Evolutionary conservation across 2,329 filamentous ascomycete species (phyloP).

Genomic region (Aureobasidium sp.): DNA sequence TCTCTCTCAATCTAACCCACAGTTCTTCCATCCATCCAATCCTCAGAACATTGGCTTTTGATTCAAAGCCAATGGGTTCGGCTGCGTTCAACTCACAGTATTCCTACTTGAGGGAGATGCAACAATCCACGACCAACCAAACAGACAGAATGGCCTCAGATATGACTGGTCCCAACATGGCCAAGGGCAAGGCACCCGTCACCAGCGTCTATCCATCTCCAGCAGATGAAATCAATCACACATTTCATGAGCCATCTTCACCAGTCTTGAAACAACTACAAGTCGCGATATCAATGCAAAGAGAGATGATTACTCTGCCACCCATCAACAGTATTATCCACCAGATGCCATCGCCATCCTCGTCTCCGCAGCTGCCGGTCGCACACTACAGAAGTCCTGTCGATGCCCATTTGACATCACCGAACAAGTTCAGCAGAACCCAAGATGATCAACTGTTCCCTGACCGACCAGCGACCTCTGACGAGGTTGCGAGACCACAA

Average conservation of each 20-base stretch:
- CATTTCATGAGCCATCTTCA: neutral
- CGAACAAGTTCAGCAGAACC: neutral
- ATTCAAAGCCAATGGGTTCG: slow-evolving; percentile 2
- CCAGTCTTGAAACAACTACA: neutral
- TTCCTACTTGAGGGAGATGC: slow-evolving; percentile 5
- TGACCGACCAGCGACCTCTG: neutral
- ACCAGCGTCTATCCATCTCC: slow-evolving; percentile 10
- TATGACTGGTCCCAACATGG: neutral
- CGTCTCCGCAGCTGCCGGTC: slow-evolving; percentile 1
- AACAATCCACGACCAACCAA: neutral
- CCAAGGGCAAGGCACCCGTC: neutral
- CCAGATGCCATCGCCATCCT: slow-evolving; percentile 4
- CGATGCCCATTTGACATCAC: neutral
- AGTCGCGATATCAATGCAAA: neutral
- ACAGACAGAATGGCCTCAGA: slow-evolving; percentile 1
- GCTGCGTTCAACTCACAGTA: neutral
- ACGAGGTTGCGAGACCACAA: neutral
- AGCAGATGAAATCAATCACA: slow-evolving; percentile 1
- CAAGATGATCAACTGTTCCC: slow-evolving; percentile 1
- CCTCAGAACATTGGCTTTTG: neutral
- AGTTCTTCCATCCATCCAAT: neutral
- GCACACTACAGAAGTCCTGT: neutral
- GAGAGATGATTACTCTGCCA: neutral
- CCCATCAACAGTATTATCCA: neutral
- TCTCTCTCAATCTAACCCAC: neutral